Conservation (phyloP, 495 filamentous ascomycete genomes). For the Xylaria acuta region DNA sequence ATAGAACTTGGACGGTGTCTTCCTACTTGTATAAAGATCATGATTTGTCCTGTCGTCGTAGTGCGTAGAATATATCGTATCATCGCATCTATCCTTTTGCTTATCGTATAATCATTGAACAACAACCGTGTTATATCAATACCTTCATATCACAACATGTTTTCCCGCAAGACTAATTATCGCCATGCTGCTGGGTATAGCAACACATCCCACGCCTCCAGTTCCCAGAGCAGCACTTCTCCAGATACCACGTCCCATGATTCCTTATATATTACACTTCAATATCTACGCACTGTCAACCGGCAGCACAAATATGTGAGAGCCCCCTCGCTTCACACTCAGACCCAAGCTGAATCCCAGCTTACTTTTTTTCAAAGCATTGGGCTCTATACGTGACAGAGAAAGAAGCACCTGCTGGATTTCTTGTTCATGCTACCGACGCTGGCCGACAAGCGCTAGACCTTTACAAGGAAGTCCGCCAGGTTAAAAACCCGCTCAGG, state of each 20-base stretch:
- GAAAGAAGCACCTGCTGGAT: background rate
- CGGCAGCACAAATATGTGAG: constrained; percentile 1
- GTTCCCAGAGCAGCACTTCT: background rate
- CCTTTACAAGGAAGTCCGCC: constrained; percentile 10
- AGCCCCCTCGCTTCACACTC: background rate
- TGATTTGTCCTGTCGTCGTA: background rate
- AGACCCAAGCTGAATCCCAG: background rate
- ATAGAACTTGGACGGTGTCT: background rate
- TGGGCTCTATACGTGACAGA: constrained; percentile 3
- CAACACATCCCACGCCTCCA: background rate
- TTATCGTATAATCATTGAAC: too few relatives aligned
- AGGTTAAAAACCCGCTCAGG: background rate
- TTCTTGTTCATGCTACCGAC: constrained; percentile 12
- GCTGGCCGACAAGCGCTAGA: background rate
- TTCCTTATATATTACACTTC: constrained; percentile 4
- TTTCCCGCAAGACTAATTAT: background rate
- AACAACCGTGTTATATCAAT: background rate
- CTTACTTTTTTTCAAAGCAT: background rate
- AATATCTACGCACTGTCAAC: constrained; percentile 9
- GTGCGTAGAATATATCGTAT: too few relatives aligned
- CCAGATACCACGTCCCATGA: background rate
- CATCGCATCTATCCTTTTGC: too few relatives aligned
- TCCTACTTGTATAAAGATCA: background rate
- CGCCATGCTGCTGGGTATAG: background rate
- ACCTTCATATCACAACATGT: background rate